Conservation (phyloP, 2,329 filamentous ascomycete genomes). For the Raffaelea ambrosiae region DNA sequence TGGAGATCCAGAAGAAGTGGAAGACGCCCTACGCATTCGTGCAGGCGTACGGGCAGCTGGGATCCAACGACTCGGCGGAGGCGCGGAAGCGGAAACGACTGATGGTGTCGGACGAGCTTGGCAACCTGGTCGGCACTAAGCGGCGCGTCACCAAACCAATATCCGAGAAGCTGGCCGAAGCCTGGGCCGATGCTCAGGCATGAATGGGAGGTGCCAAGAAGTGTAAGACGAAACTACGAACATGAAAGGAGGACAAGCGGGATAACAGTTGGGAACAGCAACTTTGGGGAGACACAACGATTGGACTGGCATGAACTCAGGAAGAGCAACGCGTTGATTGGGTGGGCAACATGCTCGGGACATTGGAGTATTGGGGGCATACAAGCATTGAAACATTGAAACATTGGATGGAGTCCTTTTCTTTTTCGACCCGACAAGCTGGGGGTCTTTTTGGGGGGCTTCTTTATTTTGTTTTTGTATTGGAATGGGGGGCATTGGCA, state of each 20-base stretch:
- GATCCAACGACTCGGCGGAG: slow-evolving; percentile 26
- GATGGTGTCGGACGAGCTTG: slow-evolving; percentile 50
- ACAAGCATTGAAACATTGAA: background rate
- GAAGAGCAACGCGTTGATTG: too few relatives aligned
- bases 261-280: too few relatives aligned
- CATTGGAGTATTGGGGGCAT: too few relatives aligned
- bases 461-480: too few relatives aligned
- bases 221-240: too few relatives aligned
- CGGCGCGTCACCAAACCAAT: slow-evolving; percentile 55
- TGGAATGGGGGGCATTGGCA: too few relatives aligned
- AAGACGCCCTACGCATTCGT: slow-evolving; percentile 63
- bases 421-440: too few relatives aligned
- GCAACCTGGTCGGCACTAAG: slow-evolving; percentile 54
- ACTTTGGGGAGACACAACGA: too few relatives aligned
- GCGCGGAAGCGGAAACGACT: slow-evolving; percentile 49
- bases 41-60: slow-evolving; percentile 55
- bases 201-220: background rate
- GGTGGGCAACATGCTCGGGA: too few relatives aligned
- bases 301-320: too few relatives aligned
- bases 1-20: slow-evolving; percentile 75
- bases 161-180: slow-evolving; percentile 62
- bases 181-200: slow-evolving; percentile 51
- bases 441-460: too few relatives aligned
- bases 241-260: too few relatives aligned
- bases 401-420: background rate